These are phyloP conservation scores for Mrakia hoshinonis DNA, from an alignment of 768 basidiomycete species.

Conservation along the genomic window DNA sequence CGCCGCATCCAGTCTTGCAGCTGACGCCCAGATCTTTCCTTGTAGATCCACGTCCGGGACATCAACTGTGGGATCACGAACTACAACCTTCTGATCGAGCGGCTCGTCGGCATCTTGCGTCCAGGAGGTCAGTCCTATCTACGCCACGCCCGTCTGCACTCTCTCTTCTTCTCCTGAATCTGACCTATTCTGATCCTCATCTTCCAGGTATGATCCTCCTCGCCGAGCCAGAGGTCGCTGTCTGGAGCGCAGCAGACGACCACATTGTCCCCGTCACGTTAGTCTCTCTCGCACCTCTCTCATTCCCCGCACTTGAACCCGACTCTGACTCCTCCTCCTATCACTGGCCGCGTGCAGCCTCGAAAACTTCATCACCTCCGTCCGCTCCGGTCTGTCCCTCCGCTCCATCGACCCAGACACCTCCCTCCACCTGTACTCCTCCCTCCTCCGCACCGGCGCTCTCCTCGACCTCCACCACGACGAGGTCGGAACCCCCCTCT, in stretches of 20 bases:
- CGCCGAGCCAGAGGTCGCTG: background rate
- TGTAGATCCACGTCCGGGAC: conserved; percentile 23
- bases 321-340: background rate
- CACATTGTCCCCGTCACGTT: conserved; percentile 10
- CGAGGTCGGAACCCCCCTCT: conserved; percentile 9
- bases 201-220: conserved; percentile 12
- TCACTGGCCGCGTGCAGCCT: background rate
- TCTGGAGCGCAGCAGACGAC: background rate
- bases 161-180: background rate
- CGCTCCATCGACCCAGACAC: conserved; percentile 5
- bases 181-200: background rate
- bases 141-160: background rate
- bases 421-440: conserved; percentile 7
- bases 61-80: conserved; percentile 16
- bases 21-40: background rate
- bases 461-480: background rate
- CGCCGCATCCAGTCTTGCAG: background rate
- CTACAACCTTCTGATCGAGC: conserved; percentile 7
- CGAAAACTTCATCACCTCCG: background rate
- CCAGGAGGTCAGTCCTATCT: background rate
- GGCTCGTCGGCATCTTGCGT: conserved; percentile 8
- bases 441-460: conserved; percentile 5
- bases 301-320: background rate
- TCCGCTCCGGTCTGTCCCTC: conserved; percentile 1
- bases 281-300: background rate